phyloP scores from a whole-genome alignment of 805 yeast species.

The Danielozyma ontarioensis region DNA sequence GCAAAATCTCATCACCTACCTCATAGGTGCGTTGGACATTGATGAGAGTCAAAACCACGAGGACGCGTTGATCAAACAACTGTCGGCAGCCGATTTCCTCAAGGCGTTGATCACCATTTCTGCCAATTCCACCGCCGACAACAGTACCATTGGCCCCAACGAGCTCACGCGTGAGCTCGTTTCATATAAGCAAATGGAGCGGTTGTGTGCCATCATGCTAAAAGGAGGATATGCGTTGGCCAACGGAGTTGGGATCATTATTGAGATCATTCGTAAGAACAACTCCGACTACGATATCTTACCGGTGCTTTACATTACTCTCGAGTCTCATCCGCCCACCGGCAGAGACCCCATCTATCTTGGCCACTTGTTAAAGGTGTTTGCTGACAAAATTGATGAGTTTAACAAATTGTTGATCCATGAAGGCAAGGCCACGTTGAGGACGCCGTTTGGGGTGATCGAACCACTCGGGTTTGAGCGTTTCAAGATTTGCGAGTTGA shows the following conservation, averaged over 20 bases:
- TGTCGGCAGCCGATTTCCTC: constrained; percentile 41
- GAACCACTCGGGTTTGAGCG: constrained; percentile 43
- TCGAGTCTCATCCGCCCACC: constrained; percentile 43
- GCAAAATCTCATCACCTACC: constrained; percentile 31
- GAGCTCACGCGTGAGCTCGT: constrained; percentile 43
- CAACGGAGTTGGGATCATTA: constrained; percentile 45
- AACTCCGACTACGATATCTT: constrained; percentile 43
- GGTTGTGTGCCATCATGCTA: constrained; percentile 35
- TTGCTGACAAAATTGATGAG: constrained; percentile 31
- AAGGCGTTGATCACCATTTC: constrained; percentile 43
- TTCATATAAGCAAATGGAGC: constrained; percentile 29
- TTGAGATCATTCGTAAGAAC: constrained; percentile 41
- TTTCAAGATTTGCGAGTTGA: constrained; percentile 42
- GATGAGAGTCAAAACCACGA: constrained; percentile 14
- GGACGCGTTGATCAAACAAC: constrained; percentile 25
- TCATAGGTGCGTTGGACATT: constrained; percentile 30
- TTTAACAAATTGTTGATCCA: constrained; percentile 32
- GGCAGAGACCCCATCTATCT: constrained; percentile 44
- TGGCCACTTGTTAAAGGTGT: constrained; percentile 38
- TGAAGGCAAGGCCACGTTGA: constrained; percentile 11
- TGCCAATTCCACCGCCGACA: constrained; percentile 43
- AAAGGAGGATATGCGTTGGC: constrained; percentile 43
- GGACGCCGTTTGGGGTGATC: constrained; percentile 24
- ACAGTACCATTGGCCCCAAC: constrained; percentile 42
- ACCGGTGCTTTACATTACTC: constrained; percentile 39